phyloP scores from a whole-genome alignment of 192 early-diverging fungal genomes.

The Diversispora eburnea region DNA sequence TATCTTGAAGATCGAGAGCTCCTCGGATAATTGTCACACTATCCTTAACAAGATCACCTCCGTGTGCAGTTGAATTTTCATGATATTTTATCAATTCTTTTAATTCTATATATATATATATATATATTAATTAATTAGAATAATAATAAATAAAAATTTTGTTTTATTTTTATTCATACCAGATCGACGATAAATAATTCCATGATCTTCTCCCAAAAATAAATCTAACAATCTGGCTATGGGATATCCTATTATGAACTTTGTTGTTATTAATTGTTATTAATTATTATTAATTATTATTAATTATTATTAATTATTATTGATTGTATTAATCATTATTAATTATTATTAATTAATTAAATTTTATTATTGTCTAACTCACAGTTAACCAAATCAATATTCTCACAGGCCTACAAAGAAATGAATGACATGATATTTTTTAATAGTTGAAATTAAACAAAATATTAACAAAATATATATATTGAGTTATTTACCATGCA shows the following conservation, averaged over 20 bases:
- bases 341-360: not conserved
- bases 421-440: not conserved
- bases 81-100: constrained; percentile 64
- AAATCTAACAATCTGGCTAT: constrained; percentile 82
- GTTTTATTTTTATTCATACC: constrained; percentile 30
- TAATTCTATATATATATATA: constrained; percentile 39
- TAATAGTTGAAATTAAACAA: not conserved
- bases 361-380: no score
- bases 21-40: constrained; percentile 68
- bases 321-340: no score
- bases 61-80: constrained; percentile 44
- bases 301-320: no score
- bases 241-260: constrained; percentile 73
- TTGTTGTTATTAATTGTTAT: constrained; percentile 10
- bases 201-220: constrained; percentile 73
- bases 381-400: constrained; percentile 50
- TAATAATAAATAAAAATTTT: not conserved
- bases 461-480: not conserved
- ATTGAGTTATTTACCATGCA: constrained; percentile 55
- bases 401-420: constrained; percentile 47
- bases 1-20: constrained; percentile 62
- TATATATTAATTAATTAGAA: not conserved
- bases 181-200: constrained; percentile 70
- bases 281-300: not conserved
- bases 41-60: constrained; percentile 58